phyloP scores from a whole-genome alignment of 371 early-diverging fungal genomes.

The Mucor saturninus region DNA sequence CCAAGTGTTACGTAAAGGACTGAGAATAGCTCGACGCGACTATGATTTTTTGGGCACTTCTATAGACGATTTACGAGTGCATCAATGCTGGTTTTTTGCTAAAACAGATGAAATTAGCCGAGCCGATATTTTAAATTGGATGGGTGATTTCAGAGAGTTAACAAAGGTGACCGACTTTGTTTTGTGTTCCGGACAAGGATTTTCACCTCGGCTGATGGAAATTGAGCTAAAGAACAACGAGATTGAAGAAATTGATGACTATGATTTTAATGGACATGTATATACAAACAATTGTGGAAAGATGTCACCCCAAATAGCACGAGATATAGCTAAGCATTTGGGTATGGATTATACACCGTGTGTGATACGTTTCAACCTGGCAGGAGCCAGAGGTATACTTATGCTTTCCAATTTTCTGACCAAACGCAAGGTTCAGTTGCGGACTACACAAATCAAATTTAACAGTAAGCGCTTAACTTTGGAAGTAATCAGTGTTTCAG shows the following conservation, averaged over 20 bases:
- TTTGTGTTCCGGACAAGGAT: conserved; percentile 66
- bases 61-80: conserved; percentile 63
- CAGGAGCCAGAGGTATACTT: conserved; percentile 77
- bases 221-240: conserved; percentile 24
- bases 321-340: conserved; percentile 30
- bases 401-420: conserved; percentile 28
- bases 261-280: conserved; percentile 48
- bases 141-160: conserved; percentile 72
- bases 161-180: conserved; percentile 64
- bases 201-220: conserved; percentile 3
- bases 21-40: conserved; percentile 56
- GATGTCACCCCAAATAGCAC: conserved; percentile 57
- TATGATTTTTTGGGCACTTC: conserved; percentile 79
- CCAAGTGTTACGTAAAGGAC: conserved; percentile 52
- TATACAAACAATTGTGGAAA: conserved; percentile 80
- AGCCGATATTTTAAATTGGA: conserved; percentile 56
- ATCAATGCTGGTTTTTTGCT: conserved; percentile 77
- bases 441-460: conserved; percentile 72
- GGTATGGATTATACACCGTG: conserved; percentile 56
- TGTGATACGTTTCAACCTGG: conserved; percentile 79
- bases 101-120: conserved; percentile 36
- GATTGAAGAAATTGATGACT: conserved; percentile 55
- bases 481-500: conserved; percentile 57
- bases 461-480: conserved; percentile 47
- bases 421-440: conserved; percentile 47